Base-by-base conservation (phyloP, 2,329 filamentous ascomycete species). In the Paecilomyces formosus region DNA sequence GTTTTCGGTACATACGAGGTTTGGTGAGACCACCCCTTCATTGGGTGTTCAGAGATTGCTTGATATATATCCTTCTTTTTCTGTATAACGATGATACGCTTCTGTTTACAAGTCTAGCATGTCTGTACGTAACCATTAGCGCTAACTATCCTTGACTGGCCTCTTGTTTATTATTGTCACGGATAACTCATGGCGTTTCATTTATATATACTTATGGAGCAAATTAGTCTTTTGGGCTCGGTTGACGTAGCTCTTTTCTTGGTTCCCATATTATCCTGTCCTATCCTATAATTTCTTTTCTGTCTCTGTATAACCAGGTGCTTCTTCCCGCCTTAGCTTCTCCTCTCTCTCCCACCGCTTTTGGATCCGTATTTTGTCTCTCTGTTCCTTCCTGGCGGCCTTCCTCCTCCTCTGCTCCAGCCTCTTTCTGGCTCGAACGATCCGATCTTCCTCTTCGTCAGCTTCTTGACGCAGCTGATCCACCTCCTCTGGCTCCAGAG, bases 401-500 rank as follows among this genome's bases (percentile, higher is more conserved):
- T 64, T 68, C 61, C 64, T 62, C 35, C 58, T 62, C 58, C 64
- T 66, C 59, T 65, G 65, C 57, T 64, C 63, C 58, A 68, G 73
- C 62, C 64, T 65, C 52, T 60, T 67, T 62, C 66, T 71, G 71
- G 72, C 71, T 58, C 75, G 74, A 28, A 70, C 66, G 55, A 71
- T 70, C 28, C 68, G 70, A 56, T 70, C 71, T 57, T 71, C 75
- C 54, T 75, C 76, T 28, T 67, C 70, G 50, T 78, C 73, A 4
- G 70, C 69, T 58, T 78, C 76, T n/a, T 64, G 63, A 7, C 72
- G 68, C 30, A 85, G 71, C 54, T 64, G 67, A 57, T 71, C 73
- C 52, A 79, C 69, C 61, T 84, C 76, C 28, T 71, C 68, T 0
- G 71, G 66, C 0, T 67, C 72, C 52, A 88, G 61, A 2, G 74